These are phyloP conservation scores for Phytophthora podocarpi DNA, from an alignment of 352 stramenopile species.

Conservation along the genomic window DNA sequence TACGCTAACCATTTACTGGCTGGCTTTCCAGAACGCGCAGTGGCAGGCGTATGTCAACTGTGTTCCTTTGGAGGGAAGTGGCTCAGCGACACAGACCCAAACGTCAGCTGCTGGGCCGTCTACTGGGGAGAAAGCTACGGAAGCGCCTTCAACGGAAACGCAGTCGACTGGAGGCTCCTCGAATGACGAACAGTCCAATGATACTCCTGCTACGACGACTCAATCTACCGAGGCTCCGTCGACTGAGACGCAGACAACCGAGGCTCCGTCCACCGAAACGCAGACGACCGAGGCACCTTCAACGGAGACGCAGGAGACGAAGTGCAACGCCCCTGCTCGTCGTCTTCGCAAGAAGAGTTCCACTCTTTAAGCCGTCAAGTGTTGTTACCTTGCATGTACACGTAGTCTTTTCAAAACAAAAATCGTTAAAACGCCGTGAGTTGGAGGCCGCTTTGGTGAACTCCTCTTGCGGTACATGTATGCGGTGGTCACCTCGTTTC, in stretches of 20 bases:
- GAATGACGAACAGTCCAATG: background rate
- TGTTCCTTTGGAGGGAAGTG: constrained; percentile 24
- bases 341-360: constrained; percentile 14
- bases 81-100: constrained; percentile 5
- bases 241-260: background rate
- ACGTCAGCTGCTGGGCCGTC: constrained; percentile 1
- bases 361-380: background rate
- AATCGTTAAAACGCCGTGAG: too few relatives aligned
- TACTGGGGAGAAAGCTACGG: background rate
- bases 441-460: too few relatives aligned
- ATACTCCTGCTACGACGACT: background rate
- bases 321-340: constrained; percentile 21
- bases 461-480: too few relatives aligned
- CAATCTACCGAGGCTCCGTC: background rate
- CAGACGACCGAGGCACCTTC: background rate
- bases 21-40: constrained; percentile 42
- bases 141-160: background rate
- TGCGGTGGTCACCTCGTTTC: too few relatives aligned
- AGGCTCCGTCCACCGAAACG: background rate
- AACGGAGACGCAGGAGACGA: constrained; percentile 7
- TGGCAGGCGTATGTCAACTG: constrained; percentile 52
- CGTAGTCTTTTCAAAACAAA: too few relatives aligned
- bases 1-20: constrained; percentile 54
- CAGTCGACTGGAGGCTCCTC: background rate
- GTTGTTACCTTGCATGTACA: too few relatives aligned